phyloP scores from a whole-genome alignment of 495 filamentous ascomycete species.

The Aspergillus sclerotioniger region DNA sequence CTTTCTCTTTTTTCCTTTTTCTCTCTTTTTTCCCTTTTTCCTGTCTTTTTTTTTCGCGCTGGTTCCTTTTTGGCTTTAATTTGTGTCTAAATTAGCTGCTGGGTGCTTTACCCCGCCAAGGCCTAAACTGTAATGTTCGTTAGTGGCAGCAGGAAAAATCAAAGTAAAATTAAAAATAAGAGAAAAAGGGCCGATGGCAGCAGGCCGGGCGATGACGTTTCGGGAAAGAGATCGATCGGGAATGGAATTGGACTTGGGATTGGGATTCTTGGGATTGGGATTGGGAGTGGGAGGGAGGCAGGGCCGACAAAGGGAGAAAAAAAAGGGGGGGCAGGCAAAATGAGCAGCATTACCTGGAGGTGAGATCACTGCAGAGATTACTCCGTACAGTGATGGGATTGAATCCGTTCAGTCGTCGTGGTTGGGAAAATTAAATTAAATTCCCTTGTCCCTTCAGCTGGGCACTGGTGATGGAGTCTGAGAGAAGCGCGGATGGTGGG shows the following conservation, averaged over 20 bases:
- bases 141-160: neutral
- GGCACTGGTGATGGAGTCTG: neutral
- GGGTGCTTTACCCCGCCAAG: slow-evolving; percentile 13
- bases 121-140: neutral
- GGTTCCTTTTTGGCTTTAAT: slow-evolving; percentile 1
- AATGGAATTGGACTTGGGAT: no score
- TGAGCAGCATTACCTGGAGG: neutral
- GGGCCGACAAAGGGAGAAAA: neutral
- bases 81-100: slow-evolving; percentile 2
- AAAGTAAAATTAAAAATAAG: no score
- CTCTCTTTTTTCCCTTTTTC: slow-evolving; percentile 4
- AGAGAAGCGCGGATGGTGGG: neutral
- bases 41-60: slow-evolving; percentile 10
- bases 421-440: neutral
- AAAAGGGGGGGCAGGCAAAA: neutral
- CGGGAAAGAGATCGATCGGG: neutral
- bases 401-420: no score
- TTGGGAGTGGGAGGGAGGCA: neutral
- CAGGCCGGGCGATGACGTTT: neutral
- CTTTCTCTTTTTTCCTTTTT: neutral
- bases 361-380: neutral
- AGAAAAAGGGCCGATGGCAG: neutral
- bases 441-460: neutral
- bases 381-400: no score
- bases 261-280: no score